Conservation (phyloP, 257 asterid genomes). For the Paulownia fortunei region DNA sequence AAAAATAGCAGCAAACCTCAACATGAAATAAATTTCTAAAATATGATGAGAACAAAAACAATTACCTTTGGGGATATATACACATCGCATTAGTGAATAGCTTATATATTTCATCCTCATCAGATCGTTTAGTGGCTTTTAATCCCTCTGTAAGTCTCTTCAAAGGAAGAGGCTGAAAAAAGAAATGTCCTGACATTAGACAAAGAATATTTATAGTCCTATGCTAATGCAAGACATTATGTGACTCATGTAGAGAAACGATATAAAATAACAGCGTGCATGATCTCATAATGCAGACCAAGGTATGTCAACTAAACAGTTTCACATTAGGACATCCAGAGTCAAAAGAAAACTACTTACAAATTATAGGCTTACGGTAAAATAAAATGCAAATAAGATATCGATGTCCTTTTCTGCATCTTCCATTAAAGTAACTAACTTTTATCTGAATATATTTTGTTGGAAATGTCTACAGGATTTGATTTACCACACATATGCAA, state of each 20-base stretch:
- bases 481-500: constrained; percentile 3
- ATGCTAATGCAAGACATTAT: constrained; percentile 1
- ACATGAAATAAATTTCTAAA: not conserved
- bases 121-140: constrained; percentile 63
- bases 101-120: constrained; percentile 69
- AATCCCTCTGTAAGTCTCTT: constrained; percentile 86
- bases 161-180: constrained; percentile 86
- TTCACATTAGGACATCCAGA: not conserved
- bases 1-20: constrained; percentile 16
- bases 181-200: constrained; percentile 18
- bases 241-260: not conserved
- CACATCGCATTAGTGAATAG: constrained; percentile 77
- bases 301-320: constrained; percentile 6
- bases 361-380: not conserved
- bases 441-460: not conserved
- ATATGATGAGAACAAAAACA: not conserved
- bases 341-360: constrained; percentile 3
- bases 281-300: not conserved
- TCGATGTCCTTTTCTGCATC: not conserved
- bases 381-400: not conserved
- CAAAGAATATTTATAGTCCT: constrained; percentile 20
- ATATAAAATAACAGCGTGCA: constrained; percentile 11
- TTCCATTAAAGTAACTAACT: not conserved
- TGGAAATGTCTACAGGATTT: not conserved
- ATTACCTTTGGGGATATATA: constrained; percentile 82